Percentiles rank a stretch among this genome's conserved stretches.
These are phyloP conservation scores for Camellia sinensis DNA, from an alignment of 148 eudicot species.

Conservation along the genomic window DNA sequence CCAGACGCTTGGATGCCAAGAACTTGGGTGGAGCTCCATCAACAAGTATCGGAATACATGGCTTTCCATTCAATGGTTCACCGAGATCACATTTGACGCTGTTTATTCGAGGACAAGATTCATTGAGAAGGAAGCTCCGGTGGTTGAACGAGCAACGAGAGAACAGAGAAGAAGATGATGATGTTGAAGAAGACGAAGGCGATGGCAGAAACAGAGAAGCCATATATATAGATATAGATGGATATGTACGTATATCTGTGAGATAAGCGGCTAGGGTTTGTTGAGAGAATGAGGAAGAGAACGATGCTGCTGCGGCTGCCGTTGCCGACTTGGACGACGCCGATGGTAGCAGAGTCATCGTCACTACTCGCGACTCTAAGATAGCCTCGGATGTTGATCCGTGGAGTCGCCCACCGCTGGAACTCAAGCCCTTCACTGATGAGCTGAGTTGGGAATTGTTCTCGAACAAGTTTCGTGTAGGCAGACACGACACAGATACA, in stretches of 20 bases:
- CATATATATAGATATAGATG: conserved; percentile 25
- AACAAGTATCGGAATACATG: conserved; percentile 61
- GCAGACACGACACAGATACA: no score
- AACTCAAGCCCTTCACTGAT: no score
- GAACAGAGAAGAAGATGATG: conserved; percentile 26
- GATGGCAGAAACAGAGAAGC: conserved; percentile 51
- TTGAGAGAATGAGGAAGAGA: conserved; percentile 14
- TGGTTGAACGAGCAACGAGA: conserved; percentile 24
- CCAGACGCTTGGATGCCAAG: conserved; percentile 57
- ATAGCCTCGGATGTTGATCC: no score
- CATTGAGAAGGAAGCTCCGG: conserved; percentile 10
- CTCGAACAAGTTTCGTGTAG: no score
- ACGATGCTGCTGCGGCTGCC: no score
- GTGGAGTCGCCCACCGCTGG: no score
- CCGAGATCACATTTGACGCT: conserved; percentile 50
- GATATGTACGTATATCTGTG: not conserved
- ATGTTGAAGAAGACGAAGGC: conserved; percentile 33
- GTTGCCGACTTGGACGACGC: no score
- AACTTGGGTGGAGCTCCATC: conserved; percentile 57
- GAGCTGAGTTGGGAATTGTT: no score
- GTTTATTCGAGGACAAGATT: conserved; percentile 28
- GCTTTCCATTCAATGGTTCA: conserved; percentile 63
- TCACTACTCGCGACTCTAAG: no score
- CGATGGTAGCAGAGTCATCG: no score
- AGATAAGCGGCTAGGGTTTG: conserved; percentile 11